Conservation (phyloP, 108 stramenopile species). For the Nannochloropsis gaditana region DNA sequence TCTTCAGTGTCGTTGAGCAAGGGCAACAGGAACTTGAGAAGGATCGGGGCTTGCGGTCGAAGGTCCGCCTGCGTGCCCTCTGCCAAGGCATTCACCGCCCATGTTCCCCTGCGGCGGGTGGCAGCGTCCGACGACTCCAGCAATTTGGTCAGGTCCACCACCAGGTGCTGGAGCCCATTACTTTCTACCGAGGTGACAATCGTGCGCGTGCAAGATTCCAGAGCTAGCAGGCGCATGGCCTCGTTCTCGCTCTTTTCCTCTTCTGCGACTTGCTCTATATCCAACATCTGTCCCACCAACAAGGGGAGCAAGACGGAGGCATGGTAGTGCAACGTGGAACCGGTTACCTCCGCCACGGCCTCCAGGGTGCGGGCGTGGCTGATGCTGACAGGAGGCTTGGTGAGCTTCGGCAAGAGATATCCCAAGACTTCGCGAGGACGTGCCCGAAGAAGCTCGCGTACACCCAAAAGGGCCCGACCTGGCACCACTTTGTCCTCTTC, state of each 20-base stretch:
- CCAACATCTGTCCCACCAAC: constrained; percentile 31
- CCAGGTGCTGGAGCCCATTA: neutral
- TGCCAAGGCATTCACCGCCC: neutral
- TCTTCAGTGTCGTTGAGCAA: constrained; percentile 71
- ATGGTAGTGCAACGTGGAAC: constrained; percentile 72
- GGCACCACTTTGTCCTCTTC: constrained; percentile 56
- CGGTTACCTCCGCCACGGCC: constrained; percentile 78
- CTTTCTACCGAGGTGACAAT: constrained; percentile 32
- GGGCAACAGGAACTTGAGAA: constrained; percentile 52
- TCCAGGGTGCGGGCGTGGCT: constrained; percentile 76
- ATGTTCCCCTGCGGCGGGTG: neutral
- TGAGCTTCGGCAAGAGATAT: constrained; percentile 81
- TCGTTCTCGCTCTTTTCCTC: neutral
- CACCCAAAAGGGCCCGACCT: constrained; percentile 77
- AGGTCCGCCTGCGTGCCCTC: neutral
- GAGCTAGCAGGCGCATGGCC: constrained; percentile 23
- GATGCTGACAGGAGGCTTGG: constrained; percentile 67
- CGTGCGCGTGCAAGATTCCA: constrained; percentile 29
- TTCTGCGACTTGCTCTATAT: neutral
- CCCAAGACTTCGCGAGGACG: constrained; percentile 85
- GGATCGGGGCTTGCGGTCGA: neutral
- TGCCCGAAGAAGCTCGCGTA: constrained; percentile 80
- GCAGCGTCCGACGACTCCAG: neutral
- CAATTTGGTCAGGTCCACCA: neutral
- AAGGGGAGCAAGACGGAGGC: constrained; percentile 57